Conservation (phyloP, 2,329 filamentous ascomycete species). For the Colletotrichum sp. region DNA sequence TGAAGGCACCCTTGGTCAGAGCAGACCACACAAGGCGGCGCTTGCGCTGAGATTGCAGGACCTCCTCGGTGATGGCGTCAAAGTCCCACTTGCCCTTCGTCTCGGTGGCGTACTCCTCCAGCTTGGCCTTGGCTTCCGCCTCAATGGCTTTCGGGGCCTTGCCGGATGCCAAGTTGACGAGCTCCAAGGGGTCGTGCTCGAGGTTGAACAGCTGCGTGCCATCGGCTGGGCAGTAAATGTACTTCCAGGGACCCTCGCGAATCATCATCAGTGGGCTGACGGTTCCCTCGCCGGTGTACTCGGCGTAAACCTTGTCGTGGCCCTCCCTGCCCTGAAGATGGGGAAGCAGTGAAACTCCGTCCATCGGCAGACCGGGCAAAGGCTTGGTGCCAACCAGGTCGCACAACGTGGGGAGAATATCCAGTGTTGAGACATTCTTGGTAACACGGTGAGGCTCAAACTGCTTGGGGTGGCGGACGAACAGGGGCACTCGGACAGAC, state of each 20-base stretch:
- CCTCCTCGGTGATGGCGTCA: slow-evolving; percentile 74
- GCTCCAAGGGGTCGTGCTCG: slow-evolving; percentile 74
- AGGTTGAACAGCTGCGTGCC: slow-evolving; percentile 87
- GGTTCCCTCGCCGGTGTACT: slow-evolving; percentile 95
- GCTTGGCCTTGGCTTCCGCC: slow-evolving; percentile 50
- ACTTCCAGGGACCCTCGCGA: slow-evolving; percentile 87
- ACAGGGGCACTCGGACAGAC: slow-evolving; percentile 85
- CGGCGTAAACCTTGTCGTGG: slow-evolving; percentile 88
- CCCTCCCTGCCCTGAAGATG: slow-evolving; percentile 71
- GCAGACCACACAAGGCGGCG: slow-evolving; percentile 81
- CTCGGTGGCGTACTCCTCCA: slow-evolving; percentile 75
- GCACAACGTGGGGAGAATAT: slow-evolving; percentile 87
- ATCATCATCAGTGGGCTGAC: slow-evolving; percentile 94
- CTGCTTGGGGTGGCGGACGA: slow-evolving; percentile 79
- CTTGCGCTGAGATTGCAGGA: slow-evolving; percentile 78
- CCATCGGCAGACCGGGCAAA: slow-evolving; percentile 77
- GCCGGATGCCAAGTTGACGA: slow-evolving; percentile 69
- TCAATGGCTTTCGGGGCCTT: slow-evolving; percentile 44
- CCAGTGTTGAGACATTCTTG: slow-evolving; percentile 88
- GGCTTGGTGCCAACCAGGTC: slow-evolving; percentile 79
- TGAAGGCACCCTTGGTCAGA: slow-evolving; percentile 75
- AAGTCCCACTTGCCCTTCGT: slow-evolving; percentile 82
- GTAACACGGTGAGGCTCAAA: slow-evolving; percentile 79
- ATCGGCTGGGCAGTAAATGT: slow-evolving; percentile 84
- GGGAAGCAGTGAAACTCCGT: slow-evolving; percentile 82